phyloP scores from a whole-genome alignment of 2,329 filamentous ascomycete genomes.

The Karstenula rhodostoma region DNA sequence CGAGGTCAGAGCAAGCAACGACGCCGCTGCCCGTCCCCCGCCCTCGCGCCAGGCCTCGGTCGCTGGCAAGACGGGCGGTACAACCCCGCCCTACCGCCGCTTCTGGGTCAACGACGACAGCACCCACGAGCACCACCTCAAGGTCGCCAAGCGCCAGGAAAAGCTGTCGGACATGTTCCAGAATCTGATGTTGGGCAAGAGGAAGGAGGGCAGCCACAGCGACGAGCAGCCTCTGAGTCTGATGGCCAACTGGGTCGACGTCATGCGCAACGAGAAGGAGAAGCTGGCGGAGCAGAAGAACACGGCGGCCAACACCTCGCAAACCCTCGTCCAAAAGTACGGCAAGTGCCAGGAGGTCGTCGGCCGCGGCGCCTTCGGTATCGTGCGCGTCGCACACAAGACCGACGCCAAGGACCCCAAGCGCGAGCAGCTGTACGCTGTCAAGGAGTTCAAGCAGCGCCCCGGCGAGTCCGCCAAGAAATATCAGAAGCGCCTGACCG shows the following conservation, averaged over 20 bases:
- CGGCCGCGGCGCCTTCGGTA: slow-evolving; percentile 93
- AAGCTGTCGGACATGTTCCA: slow-evolving; percentile 93
- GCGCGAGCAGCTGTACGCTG: slow-evolving; percentile 89
- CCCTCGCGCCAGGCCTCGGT: slow-evolving; percentile 43
- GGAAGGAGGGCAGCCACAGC: slow-evolving; percentile 71
- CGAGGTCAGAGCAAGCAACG: slow-evolving; percentile 38
- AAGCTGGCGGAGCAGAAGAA: slow-evolving; percentile 77
- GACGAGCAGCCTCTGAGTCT: slow-evolving; percentile 85
- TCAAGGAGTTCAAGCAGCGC: slow-evolving; percentile 95
- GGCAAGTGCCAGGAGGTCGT: slow-evolving; percentile 98
- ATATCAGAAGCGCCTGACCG: slow-evolving; percentile 95
- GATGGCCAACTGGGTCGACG: slow-evolving; percentile 95
- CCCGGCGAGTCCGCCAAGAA: slow-evolving; percentile 96
- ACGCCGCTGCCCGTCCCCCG: slow-evolving; percentile 33
- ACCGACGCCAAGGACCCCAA: slow-evolving; percentile 79
- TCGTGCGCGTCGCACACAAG: slow-evolving; percentile 97
- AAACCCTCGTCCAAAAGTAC: slow-evolving; percentile 92
- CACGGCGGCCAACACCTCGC: slow-evolving; percentile 76
- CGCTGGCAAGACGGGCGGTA: slow-evolving; percentile 36
- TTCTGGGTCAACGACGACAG: slow-evolving; percentile 71
- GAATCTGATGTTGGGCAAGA: slow-evolving; percentile 80
- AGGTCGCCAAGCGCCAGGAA: slow-evolving; percentile 89
- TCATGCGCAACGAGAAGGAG: slow-evolving; percentile 87
- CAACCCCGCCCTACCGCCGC: slow-evolving; percentile 48
- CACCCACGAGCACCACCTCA: slow-evolving; percentile 86